Conservation (phyloP, 345 rosid species). For the Hibiscus trionum region DNA sequence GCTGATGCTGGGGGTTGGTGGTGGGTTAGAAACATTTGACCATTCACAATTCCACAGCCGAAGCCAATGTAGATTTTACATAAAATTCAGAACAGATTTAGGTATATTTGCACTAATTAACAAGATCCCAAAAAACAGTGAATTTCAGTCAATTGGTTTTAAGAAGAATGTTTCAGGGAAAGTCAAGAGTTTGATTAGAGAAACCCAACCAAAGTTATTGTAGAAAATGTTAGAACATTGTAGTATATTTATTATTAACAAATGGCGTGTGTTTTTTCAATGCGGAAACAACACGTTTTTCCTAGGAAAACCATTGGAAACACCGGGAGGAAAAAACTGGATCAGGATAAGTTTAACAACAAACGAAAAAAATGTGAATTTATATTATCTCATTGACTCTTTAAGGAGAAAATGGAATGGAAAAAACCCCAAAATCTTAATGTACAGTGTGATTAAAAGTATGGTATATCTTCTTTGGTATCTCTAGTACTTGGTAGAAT, state of each 20-base stretch:
- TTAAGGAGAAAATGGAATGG: not conserved
- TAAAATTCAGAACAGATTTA: not conserved
- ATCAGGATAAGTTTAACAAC: not conserved
- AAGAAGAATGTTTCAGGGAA: not conserved
- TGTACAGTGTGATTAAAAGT: not conserved
- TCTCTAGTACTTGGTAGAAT: conserved; percentile 24
- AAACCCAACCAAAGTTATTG: not conserved
- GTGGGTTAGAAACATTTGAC: not conserved
- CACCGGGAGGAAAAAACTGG: not conserved
- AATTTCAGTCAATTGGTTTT: not conserved
- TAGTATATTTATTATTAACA: too few species aligned
- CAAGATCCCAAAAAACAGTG: not conserved
- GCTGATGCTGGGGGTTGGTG: not conserved
- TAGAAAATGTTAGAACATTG: not conserved
- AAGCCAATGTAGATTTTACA: not conserved
- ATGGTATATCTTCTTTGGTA: not conserved
- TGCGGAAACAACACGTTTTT: not conserved
- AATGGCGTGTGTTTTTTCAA: not conserved
- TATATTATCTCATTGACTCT: not conserved
- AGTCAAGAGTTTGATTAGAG: not conserved
- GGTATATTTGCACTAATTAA: conserved; percentile 14
- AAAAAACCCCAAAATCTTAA: not conserved
- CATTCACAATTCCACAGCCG: not conserved
- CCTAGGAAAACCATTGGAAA: too few species aligned
- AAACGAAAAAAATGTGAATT: not conserved